Evolutionary conservation across 1,284 basidiomycete genomes (phyloP).

Genomic region (Meira miltonrushii): DNA sequence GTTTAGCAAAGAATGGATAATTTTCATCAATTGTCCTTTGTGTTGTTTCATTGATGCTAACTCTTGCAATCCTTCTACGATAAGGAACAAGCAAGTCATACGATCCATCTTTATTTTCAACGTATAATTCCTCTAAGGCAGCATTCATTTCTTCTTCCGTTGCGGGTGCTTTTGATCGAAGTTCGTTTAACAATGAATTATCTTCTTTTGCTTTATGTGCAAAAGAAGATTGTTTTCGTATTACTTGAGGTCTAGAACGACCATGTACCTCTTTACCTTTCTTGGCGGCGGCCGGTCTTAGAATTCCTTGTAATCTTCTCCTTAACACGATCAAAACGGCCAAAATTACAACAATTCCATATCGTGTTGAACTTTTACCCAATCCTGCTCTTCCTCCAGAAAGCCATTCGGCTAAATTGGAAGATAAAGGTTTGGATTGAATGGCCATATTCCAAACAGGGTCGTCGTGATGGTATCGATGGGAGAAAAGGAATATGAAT

Average conservation of each 20-base stretch:
- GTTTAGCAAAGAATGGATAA: constrained; percentile 37
- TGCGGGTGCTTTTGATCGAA: background rate
- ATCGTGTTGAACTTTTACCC: background rate
- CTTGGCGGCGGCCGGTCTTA: background rate
- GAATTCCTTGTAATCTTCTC: background rate
- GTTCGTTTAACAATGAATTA: background rate
- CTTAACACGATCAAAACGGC: background rate
- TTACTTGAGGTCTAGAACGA: background rate
- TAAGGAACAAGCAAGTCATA: constrained; percentile 45
- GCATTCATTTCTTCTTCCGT: constrained; percentile 17
- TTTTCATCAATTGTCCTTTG: constrained; percentile 47
- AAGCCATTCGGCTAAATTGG: background rate
- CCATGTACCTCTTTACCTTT: background rate
- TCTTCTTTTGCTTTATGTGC: background rate
- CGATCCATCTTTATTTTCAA: constrained; percentile 34
- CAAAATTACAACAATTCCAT: background rate
- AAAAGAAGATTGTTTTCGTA: background rate
- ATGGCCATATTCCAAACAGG: background rate
- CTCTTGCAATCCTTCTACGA: constrained; percentile 45
- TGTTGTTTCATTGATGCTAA: constrained; percentile 51
- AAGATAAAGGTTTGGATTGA: constrained; percentile 3
- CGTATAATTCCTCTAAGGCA: constrained; percentile 45
- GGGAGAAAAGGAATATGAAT: no score
- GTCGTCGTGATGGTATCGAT: no score
- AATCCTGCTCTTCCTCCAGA: background rate